Evolutionary conservation across 306 rosid species (phyloP), one percentile per base, ranked within the genome.

Genomic region (Cercis canadensis): DNA sequence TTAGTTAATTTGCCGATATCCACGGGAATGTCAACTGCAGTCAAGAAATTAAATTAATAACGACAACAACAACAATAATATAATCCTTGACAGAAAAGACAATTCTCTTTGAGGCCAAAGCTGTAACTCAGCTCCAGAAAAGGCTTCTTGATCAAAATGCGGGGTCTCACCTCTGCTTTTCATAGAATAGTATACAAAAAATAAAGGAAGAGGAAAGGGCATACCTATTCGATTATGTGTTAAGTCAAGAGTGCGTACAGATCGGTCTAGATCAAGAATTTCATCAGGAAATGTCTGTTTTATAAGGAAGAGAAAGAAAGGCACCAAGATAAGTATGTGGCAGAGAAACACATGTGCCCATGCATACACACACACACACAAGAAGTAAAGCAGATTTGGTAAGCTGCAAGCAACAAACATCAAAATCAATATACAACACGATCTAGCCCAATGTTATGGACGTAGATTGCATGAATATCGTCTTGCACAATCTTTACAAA

Each of bases 201-300:
- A 19, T 51, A 44, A 8, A 65, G 29, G 75, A 21, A 51, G 68
- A 75, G 11, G 11, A 67, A 57, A 59, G 45, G 14, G 45, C 67
- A 46, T 75, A 89, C 97, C 92, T 61, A 94, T 91, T 74, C 87
- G 90, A 80, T 94, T 91, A 73, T 83, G 86, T 0, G 92, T 91
- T 53, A 94, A 68, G 78, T 94, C 99, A 68, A 94, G 92, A 51
- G 97, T 86, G 37, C 92, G 92, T n/a, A 91, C 92, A 11, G 91
- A 80, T 80, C 87, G 83, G 57, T 87, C 97, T 73, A 91, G 65
- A 47, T 83, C 88, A 62, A 91, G 81, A 84, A 94, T 82, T 80
- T 84, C 99, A 69, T 68, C 89, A 0, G 99, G 97, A 83, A 94
- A 94, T 16, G 91, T 51, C 99, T 91, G 74, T 75, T 72, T 59